phyloP scores from a whole-genome alignment of 1,284 basidiomycete species.

The Schizophyllum amplum region DNA sequence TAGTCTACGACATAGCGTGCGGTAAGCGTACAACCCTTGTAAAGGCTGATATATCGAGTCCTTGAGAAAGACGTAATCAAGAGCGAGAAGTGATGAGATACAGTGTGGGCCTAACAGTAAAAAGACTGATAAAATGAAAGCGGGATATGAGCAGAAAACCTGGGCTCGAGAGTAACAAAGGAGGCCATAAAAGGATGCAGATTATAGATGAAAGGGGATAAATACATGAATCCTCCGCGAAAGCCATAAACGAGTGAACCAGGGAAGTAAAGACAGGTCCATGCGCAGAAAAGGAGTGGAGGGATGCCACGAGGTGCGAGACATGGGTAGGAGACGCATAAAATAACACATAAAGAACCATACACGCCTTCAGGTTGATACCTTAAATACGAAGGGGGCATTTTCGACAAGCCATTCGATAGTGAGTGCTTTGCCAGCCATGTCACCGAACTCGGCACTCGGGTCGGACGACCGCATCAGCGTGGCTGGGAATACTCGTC shows the following conservation, averaged over 20 bases:
- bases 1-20: background rate
- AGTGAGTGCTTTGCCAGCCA: constrained; percentile 91
- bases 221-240: background rate
- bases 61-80: background rate
- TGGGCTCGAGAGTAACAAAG: background rate
- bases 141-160: background rate
- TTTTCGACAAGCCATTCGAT: constrained; percentile 91
- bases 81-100: background rate
- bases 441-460: constrained; percentile 88
- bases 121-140: background rate
- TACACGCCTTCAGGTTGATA: background rate
- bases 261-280: background rate
- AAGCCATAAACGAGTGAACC: background rate
- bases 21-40: background rate
- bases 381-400: constrained; percentile 56
- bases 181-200: background rate
- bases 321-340: background rate
- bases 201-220: background rate
- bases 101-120: background rate
- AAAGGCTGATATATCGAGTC: background rate
- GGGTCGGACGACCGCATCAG: constrained; percentile 87
- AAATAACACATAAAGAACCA: background rate
- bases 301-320: background rate
- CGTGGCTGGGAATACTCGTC: constrained; percentile 57
- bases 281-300: background rate